Conservation (phyloP, 805 yeast genomes). For the Blastobotrys mokoenaii region DNA sequence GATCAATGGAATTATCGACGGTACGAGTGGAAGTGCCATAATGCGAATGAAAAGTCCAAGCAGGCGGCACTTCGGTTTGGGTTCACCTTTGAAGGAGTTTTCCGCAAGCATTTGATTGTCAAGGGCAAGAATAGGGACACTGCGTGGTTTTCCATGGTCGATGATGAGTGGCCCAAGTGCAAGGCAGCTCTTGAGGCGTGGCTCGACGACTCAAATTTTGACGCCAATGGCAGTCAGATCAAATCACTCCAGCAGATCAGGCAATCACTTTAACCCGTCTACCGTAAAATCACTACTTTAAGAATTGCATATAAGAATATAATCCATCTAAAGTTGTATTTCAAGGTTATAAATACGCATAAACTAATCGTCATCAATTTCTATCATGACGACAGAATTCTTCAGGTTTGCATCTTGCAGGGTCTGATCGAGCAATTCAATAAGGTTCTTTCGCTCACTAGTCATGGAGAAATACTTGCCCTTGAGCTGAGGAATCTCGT, state of each 20-base stretch:
- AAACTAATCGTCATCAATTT: constrained; percentile 30
- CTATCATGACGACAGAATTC: constrained; percentile 74
- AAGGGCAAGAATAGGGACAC: constrained; percentile 28
- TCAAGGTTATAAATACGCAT: not conserved
- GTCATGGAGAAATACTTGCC: constrained; percentile 47
- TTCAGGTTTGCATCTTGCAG: constrained; percentile 69
- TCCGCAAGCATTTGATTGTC: constrained; percentile 24
- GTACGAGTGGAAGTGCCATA: constrained; percentile 31
- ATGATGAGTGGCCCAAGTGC: constrained; percentile 25
- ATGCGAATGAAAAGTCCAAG: constrained; percentile 24
- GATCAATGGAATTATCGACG: constrained; percentile 26
- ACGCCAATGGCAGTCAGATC: constrained; percentile 21
- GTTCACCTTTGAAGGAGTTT: constrained; percentile 27
- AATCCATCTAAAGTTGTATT: too few relatives aligned
- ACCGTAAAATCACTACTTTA: too few relatives aligned
- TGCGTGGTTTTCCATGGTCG: constrained; percentile 27
- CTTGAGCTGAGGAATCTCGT: constrained; percentile 38
- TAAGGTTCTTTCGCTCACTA: constrained; percentile 47
- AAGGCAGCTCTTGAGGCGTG: constrained; percentile 22
- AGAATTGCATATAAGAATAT: too few relatives aligned
- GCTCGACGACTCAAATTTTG: constrained; percentile 24
- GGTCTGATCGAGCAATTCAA: constrained; percentile 43
- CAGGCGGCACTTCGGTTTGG: constrained; percentile 29
- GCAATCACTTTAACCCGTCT: not conserved
- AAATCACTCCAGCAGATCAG: constrained; percentile 13